These are phyloP conservation scores for Brettanomyces naardenensis DNA, from an alignment of 805 yeast species.

Conservation along the genomic window DNA sequence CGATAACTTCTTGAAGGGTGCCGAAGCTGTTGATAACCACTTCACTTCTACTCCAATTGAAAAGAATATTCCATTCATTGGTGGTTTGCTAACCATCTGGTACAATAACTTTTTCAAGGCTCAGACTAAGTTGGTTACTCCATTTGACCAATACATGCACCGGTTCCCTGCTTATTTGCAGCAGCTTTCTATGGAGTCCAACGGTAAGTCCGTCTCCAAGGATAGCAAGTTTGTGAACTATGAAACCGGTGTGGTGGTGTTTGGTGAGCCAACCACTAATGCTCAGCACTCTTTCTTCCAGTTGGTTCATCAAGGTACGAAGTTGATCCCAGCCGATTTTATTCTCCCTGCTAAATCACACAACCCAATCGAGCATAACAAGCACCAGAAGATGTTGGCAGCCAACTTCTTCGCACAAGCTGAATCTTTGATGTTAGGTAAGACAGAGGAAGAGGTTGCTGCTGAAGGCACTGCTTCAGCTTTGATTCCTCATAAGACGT, in stretches of 20 bases:
- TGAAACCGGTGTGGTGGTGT: constrained; percentile 91
- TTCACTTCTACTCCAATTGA: constrained; percentile 78
- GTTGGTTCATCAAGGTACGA: constrained; percentile 98
- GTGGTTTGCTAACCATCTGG: constrained; percentile 95
- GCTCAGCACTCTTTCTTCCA: constrained; percentile 99
- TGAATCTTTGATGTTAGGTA: constrained; percentile 96
- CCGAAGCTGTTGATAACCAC: constrained; percentile 94
- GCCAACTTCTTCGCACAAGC: constrained; percentile 98
- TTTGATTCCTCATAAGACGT: constrained; percentile 89
- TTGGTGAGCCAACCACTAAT: constrained; percentile 98
- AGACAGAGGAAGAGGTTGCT: constrained; percentile 73
- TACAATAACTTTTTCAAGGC: constrained; percentile 98
- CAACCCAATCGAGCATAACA: constrained; percentile 90
- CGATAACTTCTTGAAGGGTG: constrained; percentile 89
- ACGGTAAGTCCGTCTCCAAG: constrained; percentile 96
- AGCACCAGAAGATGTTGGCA: constrained; percentile 98
- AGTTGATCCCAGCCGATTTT: constrained; percentile 94
- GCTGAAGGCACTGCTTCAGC: constrained; percentile 79
- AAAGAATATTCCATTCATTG: constrained; percentile 85
- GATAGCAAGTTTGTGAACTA: constrained; percentile 85
- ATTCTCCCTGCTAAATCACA: constrained; percentile 95
- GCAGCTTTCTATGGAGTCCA: constrained; percentile 98
- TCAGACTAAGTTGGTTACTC: constrained; percentile 96
- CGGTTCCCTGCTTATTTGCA: constrained; percentile 99
- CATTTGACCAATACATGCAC: constrained; percentile 97